Base-by-base conservation (phyloP, 495 filamentous ascomycete genomes). In the Penicillium herquei region DNA sequence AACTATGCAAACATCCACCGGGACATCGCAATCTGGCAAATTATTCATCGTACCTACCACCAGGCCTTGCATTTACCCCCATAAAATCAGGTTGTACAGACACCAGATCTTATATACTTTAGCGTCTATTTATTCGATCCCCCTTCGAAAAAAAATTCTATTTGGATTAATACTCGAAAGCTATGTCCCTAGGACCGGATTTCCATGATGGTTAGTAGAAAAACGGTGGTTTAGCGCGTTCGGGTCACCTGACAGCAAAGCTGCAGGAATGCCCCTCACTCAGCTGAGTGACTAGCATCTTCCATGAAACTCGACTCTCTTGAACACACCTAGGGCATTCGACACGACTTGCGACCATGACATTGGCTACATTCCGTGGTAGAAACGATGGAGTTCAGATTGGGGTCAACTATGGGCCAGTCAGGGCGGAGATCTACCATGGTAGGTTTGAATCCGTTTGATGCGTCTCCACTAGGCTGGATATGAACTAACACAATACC, bases 361-460 rank as follows among this genome's bases (percentile, higher is more conserved):
- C 41, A 39, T 31, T 42, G 2, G 39, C 31, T 48, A 30, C 0
- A 1, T 54, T 45, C 21, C n/a, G 13, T 47, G 17, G 33, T 0
- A 39, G 6, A 39, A 54, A 54, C 32, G 8, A 39, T 46, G 52
- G 42, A 54, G 0, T 47, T 18, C 52, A 54, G 18, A 54, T 54
- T 39, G 52, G 52, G 11, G 10, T 0, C 32, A 47, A 26, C 33
- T 5, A 54, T 7, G 52, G 31, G 8, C 3, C 12, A 8, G n/a
- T 49, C 32, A 46, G 8, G 6, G 32, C 32, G 32, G 42, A 48
- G n/a, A n/a, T 54, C 31, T 17, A 54, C 17, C 30, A 40, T 14
- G 10, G 43, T 54, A 54, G 18, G 52, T 54, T 47, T 45, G 34
- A 45, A n/a, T n/a, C n/a, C n/a, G n/a, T n/a, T n/a, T 54, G 33